These are phyloP conservation scores for Raffaelea arxii DNA, from an alignment of 2,329 filamentous ascomycete genomes.

Conservation along the genomic window DNA sequence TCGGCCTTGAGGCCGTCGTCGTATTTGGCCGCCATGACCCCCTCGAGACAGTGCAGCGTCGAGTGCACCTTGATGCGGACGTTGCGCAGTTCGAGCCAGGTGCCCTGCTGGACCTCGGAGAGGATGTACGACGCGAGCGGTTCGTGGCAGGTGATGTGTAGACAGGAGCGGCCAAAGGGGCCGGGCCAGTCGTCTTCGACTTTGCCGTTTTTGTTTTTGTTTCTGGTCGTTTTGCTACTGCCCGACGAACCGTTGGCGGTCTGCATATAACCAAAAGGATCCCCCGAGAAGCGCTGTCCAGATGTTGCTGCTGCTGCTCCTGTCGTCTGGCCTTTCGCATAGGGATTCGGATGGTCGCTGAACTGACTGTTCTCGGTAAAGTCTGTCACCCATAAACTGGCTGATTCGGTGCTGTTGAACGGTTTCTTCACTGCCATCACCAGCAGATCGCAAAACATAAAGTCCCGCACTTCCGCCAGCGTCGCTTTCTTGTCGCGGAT, in stretches of 20 bases:
- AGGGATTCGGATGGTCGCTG: slow-evolving; percentile 34
- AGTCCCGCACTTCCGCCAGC: slow-evolving; percentile 50
- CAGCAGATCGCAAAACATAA: slow-evolving; percentile 57
- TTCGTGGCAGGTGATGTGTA: slow-evolving; percentile 64
- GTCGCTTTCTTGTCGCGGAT: slow-evolving; percentile 49
- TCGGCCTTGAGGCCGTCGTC: slow-evolving; percentile 28
- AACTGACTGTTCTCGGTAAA: slow-evolving; percentile 65
- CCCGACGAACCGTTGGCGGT: slow-evolving; percentile 11
- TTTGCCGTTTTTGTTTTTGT: slow-evolving; percentile 6
- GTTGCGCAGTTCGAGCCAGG: slow-evolving; percentile 61
- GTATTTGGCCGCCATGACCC: slow-evolving; percentile 34
- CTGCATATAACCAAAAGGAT: slow-evolving; percentile 39
- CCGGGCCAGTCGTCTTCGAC: slow-evolving; percentile 50
- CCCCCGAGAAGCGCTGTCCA: slow-evolving; percentile 25
- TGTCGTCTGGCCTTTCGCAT: slow-evolving; percentile 17
- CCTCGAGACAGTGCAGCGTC: slow-evolving; percentile 54
- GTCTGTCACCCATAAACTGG: slow-evolving; percentile 68
- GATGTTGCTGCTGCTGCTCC: slow-evolving; percentile 42
- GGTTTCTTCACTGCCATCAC: slow-evolving; percentile 56
- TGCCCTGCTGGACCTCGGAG: slow-evolving; percentile 42
- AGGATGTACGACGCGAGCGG: slow-evolving; percentile 54
- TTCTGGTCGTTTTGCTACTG: background rate
- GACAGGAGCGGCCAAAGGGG: slow-evolving; percentile 60
- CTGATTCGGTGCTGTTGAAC: slow-evolving; percentile 30
- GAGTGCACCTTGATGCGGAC: slow-evolving; percentile 55